Conservation (phyloP, 1,284 basidiomycete genomes). For the Phellopilus nigrolimitatus region DNA sequence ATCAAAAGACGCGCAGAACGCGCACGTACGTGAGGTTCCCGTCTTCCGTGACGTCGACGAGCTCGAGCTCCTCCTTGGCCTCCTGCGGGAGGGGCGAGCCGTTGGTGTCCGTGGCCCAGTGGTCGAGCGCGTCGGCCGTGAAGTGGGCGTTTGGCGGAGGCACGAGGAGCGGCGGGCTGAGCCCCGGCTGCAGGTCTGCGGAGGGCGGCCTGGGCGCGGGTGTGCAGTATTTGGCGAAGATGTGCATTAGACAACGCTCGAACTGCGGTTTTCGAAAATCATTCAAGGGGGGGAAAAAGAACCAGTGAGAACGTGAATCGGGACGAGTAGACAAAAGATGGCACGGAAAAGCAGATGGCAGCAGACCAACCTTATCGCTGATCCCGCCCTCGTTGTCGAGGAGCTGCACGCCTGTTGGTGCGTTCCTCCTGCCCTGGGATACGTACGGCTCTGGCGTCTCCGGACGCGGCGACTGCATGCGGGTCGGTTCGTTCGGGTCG, state of each 20-base stretch:
- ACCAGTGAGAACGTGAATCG: not conserved
- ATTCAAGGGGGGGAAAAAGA: not conserved
- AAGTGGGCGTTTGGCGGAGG: slow-evolving; percentile 59
- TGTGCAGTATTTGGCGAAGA: slow-evolving; percentile 69
- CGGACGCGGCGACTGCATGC: slow-evolving; percentile 46
- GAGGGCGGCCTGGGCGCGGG: slow-evolving; percentile 33
- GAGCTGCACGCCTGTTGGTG: slow-evolving; percentile 38
- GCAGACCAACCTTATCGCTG: slow-evolving; percentile 47
- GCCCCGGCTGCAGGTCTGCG: slow-evolving; percentile 19
- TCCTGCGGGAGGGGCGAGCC: slow-evolving; percentile 67
- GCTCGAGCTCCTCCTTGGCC: slow-evolving; percentile 73
- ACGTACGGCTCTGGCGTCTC: slow-evolving; percentile 59
- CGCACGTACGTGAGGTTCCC: slow-evolving; percentile 66
- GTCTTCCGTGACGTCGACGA: slow-evolving; percentile 66
- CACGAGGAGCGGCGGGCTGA: slow-evolving; percentile 31
- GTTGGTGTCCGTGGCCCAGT: slow-evolving; percentile 74
- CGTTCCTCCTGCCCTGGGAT: slow-evolving; percentile 53
- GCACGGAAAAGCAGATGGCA: not conserved
- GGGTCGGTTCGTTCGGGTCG: slow-evolving; percentile 14
- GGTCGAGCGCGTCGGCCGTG: slow-evolving; percentile 54
- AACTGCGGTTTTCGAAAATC: slow-evolving; percentile 40
- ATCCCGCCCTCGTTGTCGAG: slow-evolving; percentile 63
- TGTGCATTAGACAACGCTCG: slow-evolving; percentile 59
- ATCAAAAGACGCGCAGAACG: not conserved
- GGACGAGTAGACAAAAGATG: not conserved